phyloP scores from a whole-genome alignment of 176 grass and related monocot genomes.

The Hyparrhenia diplandra region DNA sequence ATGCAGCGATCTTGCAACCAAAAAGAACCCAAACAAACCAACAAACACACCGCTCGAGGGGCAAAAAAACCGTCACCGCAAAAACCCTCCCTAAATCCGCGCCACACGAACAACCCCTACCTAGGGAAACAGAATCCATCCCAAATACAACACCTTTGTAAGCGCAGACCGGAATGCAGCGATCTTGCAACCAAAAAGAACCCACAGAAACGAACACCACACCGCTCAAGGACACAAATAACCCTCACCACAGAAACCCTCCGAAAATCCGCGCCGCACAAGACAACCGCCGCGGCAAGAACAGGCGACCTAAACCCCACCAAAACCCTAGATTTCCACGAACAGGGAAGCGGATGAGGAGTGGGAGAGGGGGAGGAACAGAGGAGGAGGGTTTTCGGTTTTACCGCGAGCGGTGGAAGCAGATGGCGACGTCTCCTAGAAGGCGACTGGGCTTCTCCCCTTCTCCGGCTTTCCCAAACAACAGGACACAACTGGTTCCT shows the following conservation, averaged over 20 bases:
- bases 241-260: not conserved
- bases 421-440: conserved; percentile 6
- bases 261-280: not conserved
- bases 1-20: conserved; percentile 2
- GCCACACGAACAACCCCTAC: not conserved
- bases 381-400: too few relatives aligned
- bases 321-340: conserved; percentile 36
- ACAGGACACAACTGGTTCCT: not conserved
- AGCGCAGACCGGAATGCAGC: conserved; percentile 32
- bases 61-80: not conserved
- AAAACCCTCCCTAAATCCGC: not conserved
- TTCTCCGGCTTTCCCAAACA: not conserved
- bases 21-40: not conserved
- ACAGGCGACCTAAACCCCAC: not conserved
- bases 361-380: not conserved
- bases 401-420: too few relatives aligned
- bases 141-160: not conserved
- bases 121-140: not conserved
- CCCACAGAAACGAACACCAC: not conserved
- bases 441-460: too few relatives aligned
- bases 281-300: not conserved
- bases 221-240: not conserved
- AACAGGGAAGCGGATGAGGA: not conserved
- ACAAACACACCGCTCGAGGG: too few relatives aligned
- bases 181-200: not conserved